Evolutionary conservation across 169 alveolate genomes (phyloP).

Genomic region (Theileria orientalis): DNA sequence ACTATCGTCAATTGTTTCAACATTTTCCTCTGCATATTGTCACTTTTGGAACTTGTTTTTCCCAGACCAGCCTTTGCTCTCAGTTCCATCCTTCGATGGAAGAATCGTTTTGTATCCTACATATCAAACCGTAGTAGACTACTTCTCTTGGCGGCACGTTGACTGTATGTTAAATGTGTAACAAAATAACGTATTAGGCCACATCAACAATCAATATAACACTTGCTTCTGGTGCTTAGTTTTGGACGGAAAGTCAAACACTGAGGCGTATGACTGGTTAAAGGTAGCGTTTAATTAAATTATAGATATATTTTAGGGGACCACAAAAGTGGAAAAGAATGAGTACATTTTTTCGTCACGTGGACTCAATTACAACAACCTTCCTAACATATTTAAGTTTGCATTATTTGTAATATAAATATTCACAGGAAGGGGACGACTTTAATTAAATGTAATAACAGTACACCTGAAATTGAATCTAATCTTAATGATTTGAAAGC

Average conservation of each 20-base stretch:
- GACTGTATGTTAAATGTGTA: slow-evolving; percentile 75
- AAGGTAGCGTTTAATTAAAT: slow-evolving; percentile 25
- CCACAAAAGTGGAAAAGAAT: slow-evolving; percentile 85
- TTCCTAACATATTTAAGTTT: slow-evolving; percentile 71
- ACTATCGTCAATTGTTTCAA: slow-evolving; percentile 85
- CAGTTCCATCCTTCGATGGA: slow-evolving; percentile 92
- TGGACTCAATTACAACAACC: slow-evolving; percentile 86
- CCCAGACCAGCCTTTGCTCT: slow-evolving; percentile 70
- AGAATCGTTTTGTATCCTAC: slow-evolving; percentile 91
- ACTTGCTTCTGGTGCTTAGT: slow-evolving; percentile 95
- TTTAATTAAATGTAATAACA: slow-evolving; percentile 21
- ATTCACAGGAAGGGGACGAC: slow-evolving; percentile 61
- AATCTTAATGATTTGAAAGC: background rate
- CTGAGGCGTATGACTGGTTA: slow-evolving; percentile 82
- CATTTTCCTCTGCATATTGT: slow-evolving; percentile 89
- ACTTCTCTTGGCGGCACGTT: slow-evolving; percentile 89
- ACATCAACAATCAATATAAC: slow-evolving; percentile 93
- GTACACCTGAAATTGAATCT: background rate
- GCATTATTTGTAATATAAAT: background rate
- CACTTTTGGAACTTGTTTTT: slow-evolving; percentile 80
- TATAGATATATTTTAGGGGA: slow-evolving; percentile 65
- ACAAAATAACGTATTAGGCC: slow-evolving; percentile 70
- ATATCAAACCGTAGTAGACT: slow-evolving; percentile 82
- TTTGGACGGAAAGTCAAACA: slow-evolving; percentile 77
- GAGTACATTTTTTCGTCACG: slow-evolving; percentile 85